Base-by-base conservation (phyloP, 768 basidiomycete species). In the Tricholoma terreum region DNA sequence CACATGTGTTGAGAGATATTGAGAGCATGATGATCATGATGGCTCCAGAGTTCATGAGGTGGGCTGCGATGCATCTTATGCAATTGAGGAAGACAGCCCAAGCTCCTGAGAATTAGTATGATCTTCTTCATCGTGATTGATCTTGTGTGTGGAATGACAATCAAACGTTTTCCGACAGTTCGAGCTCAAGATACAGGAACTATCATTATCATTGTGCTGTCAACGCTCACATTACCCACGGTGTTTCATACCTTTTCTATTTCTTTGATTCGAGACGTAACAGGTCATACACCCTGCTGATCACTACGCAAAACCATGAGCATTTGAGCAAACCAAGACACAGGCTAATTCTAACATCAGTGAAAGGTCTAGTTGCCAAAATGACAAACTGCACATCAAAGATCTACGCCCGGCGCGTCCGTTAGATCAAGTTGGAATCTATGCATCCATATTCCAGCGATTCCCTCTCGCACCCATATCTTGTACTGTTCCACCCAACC, bases 21-120 rank as follows among this genome's bases (percentile, higher is more conserved):
- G 73, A 75, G 55, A 55, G 66, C n/a, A n/a, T n/a, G n/a, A n/a
- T n/a, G n/a, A n/a, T n/a, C 48, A 56, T 58, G 17, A 63, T 67
- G 21, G 54, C 64, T 43, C 61, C 63, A 14, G 65, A 65, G 21
- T 60, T 67, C 27, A 54, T 74, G 62, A 61, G 64, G 21, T 69
- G 71, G 71, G 48, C 58, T 8, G 62, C 61, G 17, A n/a, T 38
- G 21, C 60, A 38, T n/a, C 59, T 67, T 38, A 49, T 49, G 19
- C 15, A 15, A 17, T n/a, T 49, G 46, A 49, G 15, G 46, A 15
- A 49, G 46, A 30, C 30, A 49, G 46, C 45, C 24, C 2, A 48
- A 10, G 27, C 7, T 48, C 43, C 22, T 45, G 14, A 43, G 6
- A 12, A 0, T 3, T 12, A 14, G 9, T n/a, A 6, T 46, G 11